Base-by-base conservation (phyloP, 1,284 basidiomycete genomes). In the Malassezia pachydermatis region DNA sequence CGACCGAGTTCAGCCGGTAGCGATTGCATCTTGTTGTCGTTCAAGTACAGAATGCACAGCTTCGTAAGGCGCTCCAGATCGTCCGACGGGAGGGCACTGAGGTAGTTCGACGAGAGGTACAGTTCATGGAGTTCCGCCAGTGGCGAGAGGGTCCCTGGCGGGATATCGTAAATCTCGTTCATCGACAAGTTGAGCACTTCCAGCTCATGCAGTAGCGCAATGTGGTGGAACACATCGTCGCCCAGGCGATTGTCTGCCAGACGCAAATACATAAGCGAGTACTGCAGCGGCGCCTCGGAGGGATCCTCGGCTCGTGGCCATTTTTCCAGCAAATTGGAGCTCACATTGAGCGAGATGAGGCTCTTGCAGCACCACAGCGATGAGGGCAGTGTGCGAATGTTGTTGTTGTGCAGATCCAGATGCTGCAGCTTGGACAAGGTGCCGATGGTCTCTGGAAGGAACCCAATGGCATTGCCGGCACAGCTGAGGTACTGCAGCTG, bases 1-100 rank as follows among this genome's bases (percentile, higher is more conserved):
- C 86, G 86, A 28, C 83, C 84, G 36, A 98, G 74, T 72, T 96
- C 92, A 41, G 84, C 82, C 1, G 92, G 94, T 5, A 98, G 75
- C 14, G 88, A 92, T 72, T 88, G 86, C 33, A 99, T 75, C 72
- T 84, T 84, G 75, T 98, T 99, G 25, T 88, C 89, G 64, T 98
- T 98, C 63, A 98, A 72, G 72, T 86, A 92, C 19, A 99, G 75
- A 39, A 65, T 62, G 24, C 59, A 51, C 9, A 71, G 60, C 42
- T 61, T 57, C 43, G 57, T 48, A 17, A 71, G 53, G 14, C 59
- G 57, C 38, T 57, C 59, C 23, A 71, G 41, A 35, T 69, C 68
- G 24, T 71, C 92, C 11, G 84, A 82, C 0, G 92, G 92, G 34
- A 98, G 77, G 53, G 80, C 85, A 20, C 86, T 86, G 56, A 99